Evolutionary conservation across 306 rosid genomes (phyloP).

Genomic region (Trifolium fragiferum): DNA sequence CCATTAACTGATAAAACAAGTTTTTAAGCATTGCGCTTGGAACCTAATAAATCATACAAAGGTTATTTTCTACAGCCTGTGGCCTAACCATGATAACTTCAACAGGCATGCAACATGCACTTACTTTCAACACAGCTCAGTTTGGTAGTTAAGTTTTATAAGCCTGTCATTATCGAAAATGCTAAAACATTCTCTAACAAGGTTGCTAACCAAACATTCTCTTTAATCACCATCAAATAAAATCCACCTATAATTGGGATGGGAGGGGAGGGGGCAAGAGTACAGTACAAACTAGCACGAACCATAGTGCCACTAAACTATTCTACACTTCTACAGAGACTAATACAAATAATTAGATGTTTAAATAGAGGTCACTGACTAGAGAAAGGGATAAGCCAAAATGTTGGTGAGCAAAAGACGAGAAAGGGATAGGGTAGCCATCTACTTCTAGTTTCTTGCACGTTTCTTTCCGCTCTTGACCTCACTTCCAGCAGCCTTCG

Average conservation of each 20-base stretch:
- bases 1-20: neutral
- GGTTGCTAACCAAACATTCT: slow-evolving; percentile 43
- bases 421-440: slow-evolving; percentile 3
- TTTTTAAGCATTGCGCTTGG: neutral
- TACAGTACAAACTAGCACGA: slow-evolving; percentile 36
- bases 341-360: slow-evolving; percentile 39
- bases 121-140: neutral
- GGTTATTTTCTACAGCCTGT: neutral
- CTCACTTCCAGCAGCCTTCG: neutral
- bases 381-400: slow-evolving; percentile 33
- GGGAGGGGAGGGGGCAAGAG: neutral
- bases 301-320: slow-evolving; percentile 51
- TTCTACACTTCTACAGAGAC: slow-evolving; percentile 48
- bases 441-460: slow-evolving; percentile 55
- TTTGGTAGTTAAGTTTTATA: neutral
- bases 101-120: neutral
- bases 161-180: slow-evolving; percentile 12
- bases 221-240: slow-evolving; percentile 44
- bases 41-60: neutral
- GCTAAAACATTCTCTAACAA: slow-evolving; percentile 36
- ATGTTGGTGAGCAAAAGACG: neutral
- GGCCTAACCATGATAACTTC: neutral
- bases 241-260: slow-evolving; percentile 48
- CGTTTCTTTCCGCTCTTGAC: slow-evolving; percentile 80
- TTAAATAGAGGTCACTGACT: slow-evolving; percentile 35